Evolutionary conservation across 179 eudicot genomes (phyloP).

Genomic region (Spinacia oleracea): DNA sequence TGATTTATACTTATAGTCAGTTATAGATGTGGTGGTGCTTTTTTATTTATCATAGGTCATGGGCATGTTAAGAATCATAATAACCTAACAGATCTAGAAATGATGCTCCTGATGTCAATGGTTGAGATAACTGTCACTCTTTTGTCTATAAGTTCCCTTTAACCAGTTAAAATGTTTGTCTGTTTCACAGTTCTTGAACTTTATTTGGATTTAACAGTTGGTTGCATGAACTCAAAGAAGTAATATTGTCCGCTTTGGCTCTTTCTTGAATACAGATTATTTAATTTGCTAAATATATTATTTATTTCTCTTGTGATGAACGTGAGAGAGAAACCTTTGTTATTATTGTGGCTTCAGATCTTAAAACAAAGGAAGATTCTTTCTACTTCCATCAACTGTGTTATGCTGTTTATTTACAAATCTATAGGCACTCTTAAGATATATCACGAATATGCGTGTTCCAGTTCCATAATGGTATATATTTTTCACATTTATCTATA

Average conservation of each 20-base stretch:
- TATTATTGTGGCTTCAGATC: not conserved
- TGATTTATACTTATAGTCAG: not conserved
- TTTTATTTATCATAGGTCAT: not conserved
- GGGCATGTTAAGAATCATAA: not conserved
- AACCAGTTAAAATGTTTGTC: not conserved
- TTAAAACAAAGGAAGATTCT: not conserved
- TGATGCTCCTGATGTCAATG: not conserved
- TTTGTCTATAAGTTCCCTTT: not conserved
- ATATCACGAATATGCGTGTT: not conserved
- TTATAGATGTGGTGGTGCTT: conserved; percentile 3
- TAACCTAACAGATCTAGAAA: not conserved
- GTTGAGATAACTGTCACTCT: not conserved
- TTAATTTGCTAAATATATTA: not conserved
- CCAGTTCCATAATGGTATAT: not conserved
- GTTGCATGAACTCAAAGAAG: not conserved
- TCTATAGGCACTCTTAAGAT: not conserved
- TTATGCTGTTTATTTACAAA: not conserved
- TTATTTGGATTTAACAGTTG: not conserved
- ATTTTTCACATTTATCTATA: not conserved
- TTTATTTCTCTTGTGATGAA: not conserved
- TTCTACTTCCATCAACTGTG: conserved; percentile 2
- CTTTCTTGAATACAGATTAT: not conserved
- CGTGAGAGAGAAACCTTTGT: not conserved
- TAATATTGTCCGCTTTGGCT: not conserved
- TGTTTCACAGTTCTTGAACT: not conserved